phyloP scores from a whole-genome alignment of 345 rosid species.

The Syzygium aromaticum region DNA sequence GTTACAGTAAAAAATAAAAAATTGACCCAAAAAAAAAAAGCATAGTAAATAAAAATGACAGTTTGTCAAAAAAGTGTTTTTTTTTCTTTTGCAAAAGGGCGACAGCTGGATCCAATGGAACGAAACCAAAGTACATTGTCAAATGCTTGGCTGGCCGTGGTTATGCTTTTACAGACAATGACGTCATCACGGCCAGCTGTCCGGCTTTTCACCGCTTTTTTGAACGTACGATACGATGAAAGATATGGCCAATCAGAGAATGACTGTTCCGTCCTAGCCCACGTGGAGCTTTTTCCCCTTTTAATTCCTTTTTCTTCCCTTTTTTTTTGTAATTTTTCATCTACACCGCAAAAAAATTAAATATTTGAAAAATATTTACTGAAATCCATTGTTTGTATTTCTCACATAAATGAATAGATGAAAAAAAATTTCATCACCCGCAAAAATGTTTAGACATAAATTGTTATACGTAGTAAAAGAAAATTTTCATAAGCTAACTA shows the following conservation, averaged over 20 bases:
- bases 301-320: background rate
- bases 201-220: background rate
- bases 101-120: background rate
- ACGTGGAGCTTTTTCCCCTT: background rate
- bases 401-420: background rate
- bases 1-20: background rate
- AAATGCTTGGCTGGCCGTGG: background rate
- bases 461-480: accelerated
- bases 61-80: background rate
- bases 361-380: background rate
- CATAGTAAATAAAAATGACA: background rate
- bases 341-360: background rate
- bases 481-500: background rate
- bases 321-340: background rate
- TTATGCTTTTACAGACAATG: background rate
- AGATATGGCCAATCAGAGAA: background rate
- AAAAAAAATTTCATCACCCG: background rate
- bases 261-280: background rate
- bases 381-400: background rate
- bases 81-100: background rate
- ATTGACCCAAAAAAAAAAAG: no score
- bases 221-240: background rate
- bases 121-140: background rate
- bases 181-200: background rate
- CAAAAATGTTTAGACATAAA: background rate